These are phyloP conservation scores for Pichia sp. DNA, from an alignment of 1,139 yeast genomes.

Conservation along the genomic window DNA sequence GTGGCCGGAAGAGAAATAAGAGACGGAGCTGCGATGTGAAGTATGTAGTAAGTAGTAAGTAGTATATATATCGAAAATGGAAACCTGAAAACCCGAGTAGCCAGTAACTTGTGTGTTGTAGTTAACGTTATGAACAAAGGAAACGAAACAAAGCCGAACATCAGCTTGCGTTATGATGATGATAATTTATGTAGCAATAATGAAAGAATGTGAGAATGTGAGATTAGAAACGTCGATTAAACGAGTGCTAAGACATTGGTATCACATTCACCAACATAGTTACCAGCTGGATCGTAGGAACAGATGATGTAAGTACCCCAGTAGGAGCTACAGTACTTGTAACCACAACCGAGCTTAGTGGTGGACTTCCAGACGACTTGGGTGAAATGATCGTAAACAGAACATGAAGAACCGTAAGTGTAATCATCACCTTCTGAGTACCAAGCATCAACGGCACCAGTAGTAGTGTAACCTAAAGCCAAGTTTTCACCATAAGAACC, in stretches of 20 bases:
- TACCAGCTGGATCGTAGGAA: constrained; percentile 65
- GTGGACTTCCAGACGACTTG: constrained; percentile 66
- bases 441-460: constrained; percentile 60
- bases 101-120: too few relatives aligned
- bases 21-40: too few relatives aligned
- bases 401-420: constrained; percentile 43
- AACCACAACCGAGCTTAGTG: constrained; percentile 60
- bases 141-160: too few relatives aligned
- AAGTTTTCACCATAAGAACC: constrained; percentile 56
- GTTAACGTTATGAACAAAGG: too few relatives aligned
- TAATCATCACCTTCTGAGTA: constrained; percentile 57
- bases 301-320: constrained; percentile 63
- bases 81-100: too few relatives aligned
- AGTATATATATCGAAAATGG: too few relatives aligned
- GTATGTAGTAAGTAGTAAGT: too few relatives aligned
- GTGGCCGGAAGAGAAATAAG: too few relatives aligned
- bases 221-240: too few relatives aligned
- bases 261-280: constrained; percentile 48
- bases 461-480: constrained; percentile 47
- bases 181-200: too few relatives aligned
- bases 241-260: constrained; percentile 48
- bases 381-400: constrained; percentile 51
- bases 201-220: too few relatives aligned
- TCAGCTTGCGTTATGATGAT: too few relatives aligned
- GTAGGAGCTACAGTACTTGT: constrained; percentile 43